Evolutionary conservation across 768 basidiomycete genomes (phyloP).

Genomic region (Phylloporus sp.): DNA sequence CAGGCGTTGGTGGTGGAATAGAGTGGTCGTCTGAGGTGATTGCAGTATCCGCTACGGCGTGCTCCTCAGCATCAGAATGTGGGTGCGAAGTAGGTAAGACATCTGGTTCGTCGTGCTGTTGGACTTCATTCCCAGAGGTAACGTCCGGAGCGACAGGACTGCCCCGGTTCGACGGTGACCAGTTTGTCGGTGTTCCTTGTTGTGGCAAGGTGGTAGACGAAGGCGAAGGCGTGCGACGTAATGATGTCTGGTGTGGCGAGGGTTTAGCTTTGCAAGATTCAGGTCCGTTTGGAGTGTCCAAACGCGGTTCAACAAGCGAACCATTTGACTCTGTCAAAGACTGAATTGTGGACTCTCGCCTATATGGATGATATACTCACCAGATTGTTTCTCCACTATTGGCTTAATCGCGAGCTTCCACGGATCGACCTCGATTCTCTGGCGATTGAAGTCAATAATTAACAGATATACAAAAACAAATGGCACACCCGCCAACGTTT

Average conservation of each 20-base stretch:
- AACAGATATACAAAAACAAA: background rate
- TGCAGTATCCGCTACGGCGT: background rate
- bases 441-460: background rate
- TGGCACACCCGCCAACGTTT: slow-evolving; percentile 27
- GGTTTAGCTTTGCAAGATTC: background rate
- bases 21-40: slow-evolving; percentile 11
- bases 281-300: background rate
- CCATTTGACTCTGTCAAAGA: background rate
- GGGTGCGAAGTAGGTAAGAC: background rate
- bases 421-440: slow-evolving; percentile 12
- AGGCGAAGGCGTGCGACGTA: slow-evolving; percentile 8
- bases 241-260: background rate
- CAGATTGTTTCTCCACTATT: background rate
- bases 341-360: background rate
- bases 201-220: slow-evolving; percentile 3
- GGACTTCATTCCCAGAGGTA: background rate
- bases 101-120: slow-evolving; percentile 2
- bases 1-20: slow-evolving; percentile 27
- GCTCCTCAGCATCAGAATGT: slow-evolving; percentile 14
- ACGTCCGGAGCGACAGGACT: slow-evolving; percentile 9
- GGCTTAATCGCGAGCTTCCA: slow-evolving; percentile 16
- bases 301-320: background rate
- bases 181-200: slow-evolving; percentile 31
- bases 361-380: slow-evolving; percentile 11
- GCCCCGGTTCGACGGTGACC: slow-evolving; percentile 25